Evolutionary conservation across 805 yeast species (phyloP).

Genomic region (Candida sithepensis): DNA sequence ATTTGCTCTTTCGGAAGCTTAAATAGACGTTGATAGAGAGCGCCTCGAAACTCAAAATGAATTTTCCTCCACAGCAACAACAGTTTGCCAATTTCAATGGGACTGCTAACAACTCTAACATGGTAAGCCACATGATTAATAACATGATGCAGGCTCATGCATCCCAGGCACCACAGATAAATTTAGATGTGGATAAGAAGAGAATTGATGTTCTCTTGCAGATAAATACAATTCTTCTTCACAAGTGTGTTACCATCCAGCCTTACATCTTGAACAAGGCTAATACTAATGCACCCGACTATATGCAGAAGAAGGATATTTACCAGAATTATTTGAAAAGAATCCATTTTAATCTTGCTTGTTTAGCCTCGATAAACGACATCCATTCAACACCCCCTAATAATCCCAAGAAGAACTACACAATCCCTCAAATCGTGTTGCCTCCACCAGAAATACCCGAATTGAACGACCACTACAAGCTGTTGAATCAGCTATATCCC

Average conservation of each 20-base stretch:
- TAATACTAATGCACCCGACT: slow-evolving; percentile 20
- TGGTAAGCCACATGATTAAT: slow-evolving; percentile 8
- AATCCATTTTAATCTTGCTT: slow-evolving; percentile 33
- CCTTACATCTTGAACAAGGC: slow-evolving; percentile 22
- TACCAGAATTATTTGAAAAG: slow-evolving; percentile 34
- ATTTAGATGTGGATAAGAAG: slow-evolving; percentile 30
- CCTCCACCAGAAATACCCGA: slow-evolving; percentile 58
- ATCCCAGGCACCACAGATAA: slow-evolving; percentile 27
- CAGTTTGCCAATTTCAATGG: not conserved
- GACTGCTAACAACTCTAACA: not conserved
- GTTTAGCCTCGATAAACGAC: slow-evolving; percentile 36
- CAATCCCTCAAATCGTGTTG: slow-evolving; percentile 45
- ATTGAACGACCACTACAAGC: slow-evolving; percentile 41
- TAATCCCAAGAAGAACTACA: slow-evolving; percentile 25
- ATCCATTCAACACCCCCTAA: slow-evolving; percentile 29
- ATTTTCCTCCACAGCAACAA: not conserved
- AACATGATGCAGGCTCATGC: slow-evolving; percentile 26
- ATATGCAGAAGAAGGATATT: slow-evolving; percentile 26
- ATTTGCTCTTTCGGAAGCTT: not conserved
- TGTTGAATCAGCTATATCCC: slow-evolving; percentile 41
- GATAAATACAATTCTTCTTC: slow-evolving; percentile 32
- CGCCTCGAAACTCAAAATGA: not conserved
- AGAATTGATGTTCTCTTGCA: slow-evolving; percentile 33
- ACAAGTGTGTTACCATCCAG: slow-evolving; percentile 30
- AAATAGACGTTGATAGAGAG: not conserved